Base-by-base conservation (phyloP, 2,329 filamentous ascomycete genomes). In the Exophiala calicioides region DNA sequence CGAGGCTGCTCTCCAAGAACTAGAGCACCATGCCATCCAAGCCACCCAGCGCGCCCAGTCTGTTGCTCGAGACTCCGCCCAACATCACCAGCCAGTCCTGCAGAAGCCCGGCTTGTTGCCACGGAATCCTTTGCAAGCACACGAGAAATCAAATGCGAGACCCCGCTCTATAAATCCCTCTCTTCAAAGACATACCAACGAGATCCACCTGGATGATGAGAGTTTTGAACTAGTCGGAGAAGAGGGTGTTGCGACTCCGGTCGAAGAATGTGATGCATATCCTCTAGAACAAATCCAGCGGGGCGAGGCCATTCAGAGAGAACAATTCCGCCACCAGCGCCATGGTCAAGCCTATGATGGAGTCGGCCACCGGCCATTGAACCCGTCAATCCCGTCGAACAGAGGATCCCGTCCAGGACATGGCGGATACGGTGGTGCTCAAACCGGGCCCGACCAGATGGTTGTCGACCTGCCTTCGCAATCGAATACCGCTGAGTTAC, bases 11-110 rank as follows among this genome's bases (percentile, higher is more conserved):
- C 58, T 72, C 38, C 61, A 69, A 48, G 63, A 71, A 55, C 61
- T 76, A 30, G 72, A 75, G 55, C 64, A 74, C 47, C 62, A 68
- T 58, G 72, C 71, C n/a, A 65, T 65, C 41, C 62, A 62, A 48
- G 69, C 69, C n/a, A 72, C 68, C 2, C 71, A 66, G 35, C 62
- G 59, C 15, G 54, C 58, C 21, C 55, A 59, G 46, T 29, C 27
- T 7, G 20, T 31, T 16, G 34, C 44, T 26, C 31, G 39, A 34
- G 39, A 10, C 31, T 13, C 45, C 24, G 19, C 41, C 29, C 18
- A 45, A 10, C 26, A 6, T 10, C 36, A 30, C 20, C 32, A 26
- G 19, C 52, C 29, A 19, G 32, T 13, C 19, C 16, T 10, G 15
- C 29, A 29, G 26, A 44, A 36, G 8, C 39, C 34, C 21, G 30